These are phyloP conservation scores for Caryopteris hybrid DNA, from an alignment of 305 asterid genomes.

Conservation along the genomic window DNA sequence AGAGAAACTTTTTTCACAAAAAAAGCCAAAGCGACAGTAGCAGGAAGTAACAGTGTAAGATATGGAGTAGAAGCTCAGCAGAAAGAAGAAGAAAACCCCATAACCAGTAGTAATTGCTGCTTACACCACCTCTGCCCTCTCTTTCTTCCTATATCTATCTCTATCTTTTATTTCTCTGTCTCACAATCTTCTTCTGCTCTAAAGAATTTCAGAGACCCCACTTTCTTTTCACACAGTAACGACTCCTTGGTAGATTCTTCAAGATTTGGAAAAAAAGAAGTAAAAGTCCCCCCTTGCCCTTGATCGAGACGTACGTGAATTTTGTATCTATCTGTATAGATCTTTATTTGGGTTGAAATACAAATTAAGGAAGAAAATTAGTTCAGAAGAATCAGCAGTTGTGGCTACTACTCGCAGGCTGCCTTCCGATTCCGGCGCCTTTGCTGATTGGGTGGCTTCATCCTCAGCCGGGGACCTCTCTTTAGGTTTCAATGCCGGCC, in stretches of 20 bases:
- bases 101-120: slow-evolving; percentile 14
- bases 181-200: slow-evolving; percentile 31
- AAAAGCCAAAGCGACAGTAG: slow-evolving; percentile 33
- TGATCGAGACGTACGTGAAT: slow-evolving; percentile 16
- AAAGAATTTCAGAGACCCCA: slow-evolving; percentile 49
- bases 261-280: slow-evolving; percentile 6
- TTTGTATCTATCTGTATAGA: not conserved
- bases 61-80: slow-evolving; percentile 17
- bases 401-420: slow-evolving; percentile 73
- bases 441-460: slow-evolving; percentile 74
- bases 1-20: slow-evolving; percentile 32
- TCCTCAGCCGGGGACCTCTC: slow-evolving; percentile 68
- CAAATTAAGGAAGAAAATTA: not conserved
- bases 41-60: slow-evolving; percentile 21
- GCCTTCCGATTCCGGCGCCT: slow-evolving; percentile 62
- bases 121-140: too few species aligned
- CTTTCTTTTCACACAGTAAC: slow-evolving; percentile 17
- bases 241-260: slow-evolving; percentile 21
- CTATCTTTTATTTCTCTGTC: too few species aligned
- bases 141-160: not conserved
- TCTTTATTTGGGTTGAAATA: not conserved
- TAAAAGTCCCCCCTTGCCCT: too few species aligned
- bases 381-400: slow-evolving; percentile 25
- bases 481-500: slow-evolving; percentile 61
- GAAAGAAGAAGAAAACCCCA: not conserved